Base-by-base conservation (phyloP, 345 rosid species). In the Psidium friedrichsthalianum region DNA sequence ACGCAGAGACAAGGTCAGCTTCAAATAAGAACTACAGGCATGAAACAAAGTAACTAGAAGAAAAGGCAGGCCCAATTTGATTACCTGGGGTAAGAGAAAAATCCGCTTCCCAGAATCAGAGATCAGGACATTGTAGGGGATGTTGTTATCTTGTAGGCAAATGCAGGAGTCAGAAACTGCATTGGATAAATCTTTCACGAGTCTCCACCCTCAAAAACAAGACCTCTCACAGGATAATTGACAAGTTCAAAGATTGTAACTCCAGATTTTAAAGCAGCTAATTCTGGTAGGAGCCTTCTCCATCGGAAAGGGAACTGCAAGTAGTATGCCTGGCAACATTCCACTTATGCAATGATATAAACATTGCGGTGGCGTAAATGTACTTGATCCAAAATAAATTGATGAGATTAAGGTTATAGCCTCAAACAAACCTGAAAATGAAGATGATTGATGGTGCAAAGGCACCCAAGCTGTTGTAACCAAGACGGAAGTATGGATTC, bases 361-460 rank as follows among this genome's bases (percentile, higher is more conserved):
- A 69, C 80, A 36, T 69, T 32, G 47, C 24, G 1, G 47, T 2
- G 25, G 47, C 7, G 1, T 40, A 36, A 69, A 69, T 36, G 24
- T 18, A 69, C 80, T 69, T 2, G 24, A 69, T 36, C 25, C 22
- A 69, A 69, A 69, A 47, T 69, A 69, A 40, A 84, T 21, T 27
- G 13, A 51, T 51, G 32, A 52, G 40, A 15, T 51, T 32, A 54
- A 74, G 22, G 69, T 10, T 54, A 36, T 40, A 27, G 25, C 27
- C n/a, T n/a, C 49, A 21, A 56, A 52, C 14, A 85, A 78, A 96
- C 99, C 99, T 97, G 99, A 88, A 97, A 97, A 92, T 97, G 99
- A 86, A 97, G 99, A 88, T 97, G 99, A 87, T 97, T 97, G 90
- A 96, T 93, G 85, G 99, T 97, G 98, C 99, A 92, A 97, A 97